Percentiles rank a stretch among this genome's conserved stretches.
Evolutionary conservation across 2,329 filamentous ascomycete species (phyloP).

Genomic region (Trichophyton simii): DNA sequence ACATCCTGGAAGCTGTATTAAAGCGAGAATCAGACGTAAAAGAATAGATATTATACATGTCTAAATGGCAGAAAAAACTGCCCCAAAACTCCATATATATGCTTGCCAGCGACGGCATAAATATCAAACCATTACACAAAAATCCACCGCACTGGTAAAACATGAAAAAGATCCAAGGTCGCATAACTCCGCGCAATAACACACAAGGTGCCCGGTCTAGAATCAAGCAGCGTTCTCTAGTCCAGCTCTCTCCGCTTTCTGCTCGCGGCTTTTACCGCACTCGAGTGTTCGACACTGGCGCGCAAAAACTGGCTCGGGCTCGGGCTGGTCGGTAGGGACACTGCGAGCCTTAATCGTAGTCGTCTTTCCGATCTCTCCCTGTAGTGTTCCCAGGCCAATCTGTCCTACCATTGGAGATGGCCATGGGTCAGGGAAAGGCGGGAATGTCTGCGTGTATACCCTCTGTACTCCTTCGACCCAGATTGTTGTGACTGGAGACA

Average conservation of each 20-base stretch:
- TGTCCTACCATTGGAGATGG: constrained; percentile 17
- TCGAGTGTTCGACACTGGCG: constrained; percentile 1
- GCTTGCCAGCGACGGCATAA: background rate
- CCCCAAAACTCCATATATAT: constrained; percentile 2
- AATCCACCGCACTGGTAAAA: background rate
- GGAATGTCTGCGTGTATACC: constrained; percentile 20
- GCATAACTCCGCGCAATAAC: background rate
- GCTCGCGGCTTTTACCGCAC: background rate
- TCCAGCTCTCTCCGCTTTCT: background rate
- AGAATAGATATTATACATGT: background rate
- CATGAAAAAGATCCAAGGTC: background rate
- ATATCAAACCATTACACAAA: background rate
- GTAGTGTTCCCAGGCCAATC: constrained; percentile 23
- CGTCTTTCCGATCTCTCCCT: constrained; percentile 13
- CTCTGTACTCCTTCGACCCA: constrained; percentile 13
- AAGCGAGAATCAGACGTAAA: background rate
- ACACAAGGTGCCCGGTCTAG: background rate
- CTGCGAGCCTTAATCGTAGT: constrained; percentile 15
- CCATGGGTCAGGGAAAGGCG: constrained; percentile 22
- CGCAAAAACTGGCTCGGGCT: background rate
- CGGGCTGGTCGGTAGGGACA: background rate
- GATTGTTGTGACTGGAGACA: constrained; percentile 20
- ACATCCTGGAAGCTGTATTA: background rate
- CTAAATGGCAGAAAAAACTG: background rate
- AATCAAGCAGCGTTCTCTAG: background rate